Evolutionary conservation across 2,329 filamentous ascomycete genomes (phyloP).

Genomic region (Colletotrichum shisoi): DNA sequence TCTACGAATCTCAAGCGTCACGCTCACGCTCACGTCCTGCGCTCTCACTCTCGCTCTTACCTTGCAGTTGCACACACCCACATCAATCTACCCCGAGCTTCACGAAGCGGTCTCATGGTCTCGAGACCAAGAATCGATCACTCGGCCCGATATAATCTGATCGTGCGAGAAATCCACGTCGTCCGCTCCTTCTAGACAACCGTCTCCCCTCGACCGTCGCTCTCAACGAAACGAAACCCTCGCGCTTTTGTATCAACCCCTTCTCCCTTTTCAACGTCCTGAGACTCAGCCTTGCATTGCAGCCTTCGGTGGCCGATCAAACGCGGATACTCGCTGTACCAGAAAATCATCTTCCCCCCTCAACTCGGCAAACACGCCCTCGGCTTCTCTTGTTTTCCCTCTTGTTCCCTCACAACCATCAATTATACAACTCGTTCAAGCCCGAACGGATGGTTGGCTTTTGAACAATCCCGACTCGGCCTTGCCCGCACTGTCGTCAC

Average conservation of each 20-base stretch:
- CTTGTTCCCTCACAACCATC: constrained; percentile 7
- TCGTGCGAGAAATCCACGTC: constrained; percentile 22
- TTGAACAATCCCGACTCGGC: constrained; percentile 12
- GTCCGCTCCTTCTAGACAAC: constrained; percentile 18
- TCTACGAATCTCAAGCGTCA: constrained; percentile 14
- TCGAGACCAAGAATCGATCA: constrained; percentile 19
- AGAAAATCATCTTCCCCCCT: constrained; percentile 9
- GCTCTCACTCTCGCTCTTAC: constrained; percentile 14
- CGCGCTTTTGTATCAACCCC: constrained; percentile 17
- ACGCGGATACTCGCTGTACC: constrained; percentile 34
- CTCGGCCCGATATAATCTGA: constrained; percentile 7
- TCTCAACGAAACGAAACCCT: constrained; percentile 17
- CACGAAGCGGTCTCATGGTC: constrained; percentile 30
- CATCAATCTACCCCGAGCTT: constrained; percentile 29
- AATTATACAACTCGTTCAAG: constrained; percentile 15
- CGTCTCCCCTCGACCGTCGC: background rate
- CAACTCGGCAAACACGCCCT: background rate
- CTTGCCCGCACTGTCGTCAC: constrained; percentile 18
- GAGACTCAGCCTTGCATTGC: constrained; percentile 38
- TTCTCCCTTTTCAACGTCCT: constrained; percentile 31
- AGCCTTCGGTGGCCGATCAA: constrained; percentile 36
- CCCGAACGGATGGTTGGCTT: constrained; percentile 13
- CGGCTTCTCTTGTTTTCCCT: constrained; percentile 6
- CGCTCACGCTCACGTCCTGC: constrained; percentile 6
- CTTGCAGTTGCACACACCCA: background rate